Evolutionary conservation across 2,329 filamentous ascomycete species (phyloP).

Genomic region (Aspergillus melleus): DNA sequence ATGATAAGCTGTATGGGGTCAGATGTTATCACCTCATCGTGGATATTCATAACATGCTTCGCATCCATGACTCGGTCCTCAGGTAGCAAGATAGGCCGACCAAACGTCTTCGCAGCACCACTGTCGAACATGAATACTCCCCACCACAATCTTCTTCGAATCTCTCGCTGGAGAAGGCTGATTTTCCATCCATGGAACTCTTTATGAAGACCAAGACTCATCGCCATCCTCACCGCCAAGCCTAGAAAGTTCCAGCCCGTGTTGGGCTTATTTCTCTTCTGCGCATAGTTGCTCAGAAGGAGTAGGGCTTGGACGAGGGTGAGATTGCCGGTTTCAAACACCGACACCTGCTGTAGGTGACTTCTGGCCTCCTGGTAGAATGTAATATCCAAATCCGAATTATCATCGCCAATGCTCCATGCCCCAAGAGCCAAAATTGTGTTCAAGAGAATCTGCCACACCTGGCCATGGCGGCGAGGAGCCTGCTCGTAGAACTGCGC

Average conservation of each 20-base stretch:
- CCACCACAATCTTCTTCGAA: constrained; percentile 45
- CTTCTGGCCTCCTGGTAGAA: constrained; percentile 50
- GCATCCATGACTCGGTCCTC: constrained; percentile 47
- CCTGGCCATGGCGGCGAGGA: constrained; percentile 41
- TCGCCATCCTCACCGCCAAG: constrained; percentile 51
- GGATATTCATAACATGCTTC: constrained; percentile 46
- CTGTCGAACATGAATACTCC: constrained; percentile 49
- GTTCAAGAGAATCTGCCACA: constrained; percentile 49
- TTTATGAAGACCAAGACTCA: constrained; percentile 53
- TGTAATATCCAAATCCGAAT: constrained; percentile 46
- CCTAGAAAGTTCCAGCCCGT: constrained; percentile 52
- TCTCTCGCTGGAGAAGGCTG: constrained; percentile 43
- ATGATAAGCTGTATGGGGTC: background rate
- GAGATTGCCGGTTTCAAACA: constrained; percentile 52
- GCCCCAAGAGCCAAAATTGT: constrained; percentile 48
- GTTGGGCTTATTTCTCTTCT: constrained; percentile 54
- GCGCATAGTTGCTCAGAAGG: constrained; percentile 51
- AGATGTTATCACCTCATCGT: constrained; percentile 35
- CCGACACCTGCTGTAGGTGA: constrained; percentile 45
- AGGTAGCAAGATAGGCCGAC: constrained; percentile 49
- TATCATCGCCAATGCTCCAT: constrained; percentile 44
- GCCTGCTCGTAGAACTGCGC: constrained; percentile 48
- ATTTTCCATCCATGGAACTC: constrained; percentile 52
- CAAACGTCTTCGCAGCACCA: constrained; percentile 53
- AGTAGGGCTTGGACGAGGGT: constrained; percentile 50